Conservation (phyloP, 345 rosid genomes). For the Arabidopsis arenosa region DNA sequence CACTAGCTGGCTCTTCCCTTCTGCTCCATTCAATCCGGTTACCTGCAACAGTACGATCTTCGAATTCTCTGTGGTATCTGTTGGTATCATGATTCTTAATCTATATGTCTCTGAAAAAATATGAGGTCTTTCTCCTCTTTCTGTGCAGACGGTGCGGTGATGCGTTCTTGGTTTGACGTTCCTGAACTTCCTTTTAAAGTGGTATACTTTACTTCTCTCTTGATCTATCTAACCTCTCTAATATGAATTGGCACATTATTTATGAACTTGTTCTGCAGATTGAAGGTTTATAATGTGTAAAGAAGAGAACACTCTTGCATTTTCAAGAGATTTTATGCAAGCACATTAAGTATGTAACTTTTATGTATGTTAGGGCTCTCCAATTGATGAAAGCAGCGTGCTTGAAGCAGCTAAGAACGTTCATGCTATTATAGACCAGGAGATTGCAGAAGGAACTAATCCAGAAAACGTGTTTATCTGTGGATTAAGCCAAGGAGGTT, state of each 20-base stretch:
- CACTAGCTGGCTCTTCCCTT: constrained; percentile 76
- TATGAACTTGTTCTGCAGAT: neutral
- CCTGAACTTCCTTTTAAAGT: constrained; percentile 74
- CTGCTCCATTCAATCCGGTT: constrained; percentile 68
- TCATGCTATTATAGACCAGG: constrained; percentile 76
- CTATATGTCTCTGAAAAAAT: neutral
- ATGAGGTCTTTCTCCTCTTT: constrained; percentile 12
- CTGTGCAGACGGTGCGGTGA: constrained; percentile 66
- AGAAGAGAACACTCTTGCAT: neutral
- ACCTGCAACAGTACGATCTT: constrained; percentile 59
- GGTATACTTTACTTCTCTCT: constrained; percentile 43
- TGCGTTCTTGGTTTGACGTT: constrained; percentile 91
- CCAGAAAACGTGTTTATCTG: constrained; percentile 73
- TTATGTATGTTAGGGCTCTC: constrained; percentile 58
- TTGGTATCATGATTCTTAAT: neutral
- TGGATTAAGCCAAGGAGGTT: constrained; percentile 96
- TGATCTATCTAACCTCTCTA: neutral
- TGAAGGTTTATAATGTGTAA: neutral
- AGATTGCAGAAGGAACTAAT: constrained; percentile 64
- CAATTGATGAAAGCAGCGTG: constrained; percentile 64
- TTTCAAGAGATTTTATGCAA: neutral
- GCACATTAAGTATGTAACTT: constrained; percentile 1
- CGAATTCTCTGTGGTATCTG: neutral
- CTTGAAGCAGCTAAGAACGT: constrained; percentile 74
- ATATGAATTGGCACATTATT: neutral